Conservation (phyloP, 148 eudicot genomes). For the Fallopia convolvulus region DNA sequence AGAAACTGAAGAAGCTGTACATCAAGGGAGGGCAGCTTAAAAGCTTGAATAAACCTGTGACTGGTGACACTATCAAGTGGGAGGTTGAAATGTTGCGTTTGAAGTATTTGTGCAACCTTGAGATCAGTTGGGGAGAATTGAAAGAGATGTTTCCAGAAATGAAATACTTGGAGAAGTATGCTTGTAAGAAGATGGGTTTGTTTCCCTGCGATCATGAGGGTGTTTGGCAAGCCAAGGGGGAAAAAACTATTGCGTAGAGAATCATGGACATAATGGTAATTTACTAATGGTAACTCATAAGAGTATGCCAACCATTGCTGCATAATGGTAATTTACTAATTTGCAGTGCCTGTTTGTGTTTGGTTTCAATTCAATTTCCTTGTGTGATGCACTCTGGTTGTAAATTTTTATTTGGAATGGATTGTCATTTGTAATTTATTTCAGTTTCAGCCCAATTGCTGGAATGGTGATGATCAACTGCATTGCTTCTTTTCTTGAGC, state of each 20-base stretch:
- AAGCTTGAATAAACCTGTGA: conserved; percentile 7
- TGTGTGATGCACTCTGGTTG: too few relatives aligned
- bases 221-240: conserved; percentile 18
- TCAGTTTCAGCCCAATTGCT: too few relatives aligned
- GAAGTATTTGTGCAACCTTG: conserved; percentile 21
- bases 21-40: conserved; percentile 37
- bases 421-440: too few relatives aligned
- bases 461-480: too few relatives aligned
- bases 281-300: too few relatives aligned
- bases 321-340: not conserved
- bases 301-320: not conserved
- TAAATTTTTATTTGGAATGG: too few relatives aligned
- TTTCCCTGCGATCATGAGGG: conserved; percentile 31
- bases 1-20: conserved; percentile 26
- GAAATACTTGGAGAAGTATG: conserved; percentile 26
- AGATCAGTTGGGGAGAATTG: conserved; percentile 19
- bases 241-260: not conserved
- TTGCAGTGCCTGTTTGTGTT: not conserved
- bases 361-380: not conserved
- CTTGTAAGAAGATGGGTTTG: conserved; percentile 24
- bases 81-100: conserved; percentile 24
- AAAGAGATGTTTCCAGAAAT: conserved; percentile 16
- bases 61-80: conserved; percentile 11
- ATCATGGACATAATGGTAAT: not conserved
- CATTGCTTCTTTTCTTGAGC: too few relatives aligned